Conservation (phyloP, 305 asterid species). For the Solanum chacoense region DNA sequence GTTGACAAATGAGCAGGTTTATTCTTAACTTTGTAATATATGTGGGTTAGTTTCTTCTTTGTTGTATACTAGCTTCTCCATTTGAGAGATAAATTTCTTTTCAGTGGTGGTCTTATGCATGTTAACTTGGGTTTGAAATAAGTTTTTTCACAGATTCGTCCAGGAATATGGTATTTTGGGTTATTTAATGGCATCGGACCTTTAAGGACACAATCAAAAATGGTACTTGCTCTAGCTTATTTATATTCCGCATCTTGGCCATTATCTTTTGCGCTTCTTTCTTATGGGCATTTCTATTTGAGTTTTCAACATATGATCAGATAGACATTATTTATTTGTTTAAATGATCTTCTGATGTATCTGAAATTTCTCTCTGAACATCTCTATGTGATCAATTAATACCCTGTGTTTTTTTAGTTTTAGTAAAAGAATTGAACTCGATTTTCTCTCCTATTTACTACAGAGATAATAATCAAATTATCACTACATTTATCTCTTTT, state of each 20-base stretch:
- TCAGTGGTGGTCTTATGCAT: not conserved
- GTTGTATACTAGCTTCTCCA: not conserved
- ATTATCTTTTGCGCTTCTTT: not conserved
- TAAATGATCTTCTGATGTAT: not conserved
- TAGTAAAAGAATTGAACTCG: not conserved
- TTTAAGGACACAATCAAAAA: constrained; percentile 81
- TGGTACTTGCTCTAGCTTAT: constrained; percentile 44
- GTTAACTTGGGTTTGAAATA: not conserved
- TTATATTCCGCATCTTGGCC: not conserved
- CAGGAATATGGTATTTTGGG: constrained; percentile 89
- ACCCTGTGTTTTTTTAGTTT: not conserved
- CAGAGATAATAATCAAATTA: not conserved
- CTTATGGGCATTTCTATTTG: not conserved
- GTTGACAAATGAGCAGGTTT: constrained; percentile 81
- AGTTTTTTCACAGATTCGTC: constrained; percentile 53
- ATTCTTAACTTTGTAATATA: constrained; percentile 3
- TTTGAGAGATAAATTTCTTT: not conserved
- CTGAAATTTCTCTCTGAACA: not conserved
- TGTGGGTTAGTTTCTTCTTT: not conserved
- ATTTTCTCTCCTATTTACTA: not conserved
- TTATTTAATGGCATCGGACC: constrained; percentile 90
- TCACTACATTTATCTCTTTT: not conserved
- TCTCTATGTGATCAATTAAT: not conserved
- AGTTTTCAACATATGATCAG: not conserved
- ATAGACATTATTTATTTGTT: not conserved